A percentile compares a stretch with the other conserved stretches of the same genome.
phyloP scores from a whole-genome alignment of 2,329 filamentous ascomycete species.

The Neoascochyta sp. region DNA sequence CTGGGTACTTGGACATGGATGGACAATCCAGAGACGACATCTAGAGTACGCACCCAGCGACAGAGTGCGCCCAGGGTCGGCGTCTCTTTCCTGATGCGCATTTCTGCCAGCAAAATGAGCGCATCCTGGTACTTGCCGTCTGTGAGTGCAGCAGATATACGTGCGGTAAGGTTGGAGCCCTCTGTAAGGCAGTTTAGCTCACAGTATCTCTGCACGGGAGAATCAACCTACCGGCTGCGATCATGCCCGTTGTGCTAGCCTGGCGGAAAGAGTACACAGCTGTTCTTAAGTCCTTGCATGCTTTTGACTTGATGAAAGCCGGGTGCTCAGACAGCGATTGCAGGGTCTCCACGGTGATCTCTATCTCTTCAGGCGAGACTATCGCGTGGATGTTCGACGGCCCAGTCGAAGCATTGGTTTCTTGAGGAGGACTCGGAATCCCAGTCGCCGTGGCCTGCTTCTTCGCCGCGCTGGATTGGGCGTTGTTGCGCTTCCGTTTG shows the following conservation, averaged over 20 bases:
- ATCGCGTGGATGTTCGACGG: constrained; percentile 53
- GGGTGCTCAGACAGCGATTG: constrained; percentile 57
- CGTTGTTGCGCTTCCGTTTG: constrained; percentile 27
- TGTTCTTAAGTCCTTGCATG: constrained; percentile 62
- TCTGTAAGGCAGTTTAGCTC: constrained; percentile 32
- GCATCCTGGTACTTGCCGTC: constrained; percentile 66
- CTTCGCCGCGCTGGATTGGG: constrained; percentile 18
- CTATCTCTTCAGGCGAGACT: constrained; percentile 62
- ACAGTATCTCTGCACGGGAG: background rate
- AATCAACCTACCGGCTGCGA: constrained; percentile 47
- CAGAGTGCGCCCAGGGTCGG: constrained; percentile 67
- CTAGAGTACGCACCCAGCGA: constrained; percentile 68
- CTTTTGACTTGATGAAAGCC: constrained; percentile 62
- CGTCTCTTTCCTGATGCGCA: constrained; percentile 62
- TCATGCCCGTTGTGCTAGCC: constrained; percentile 64
- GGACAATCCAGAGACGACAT: constrained; percentile 64
- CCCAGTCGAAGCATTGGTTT: constrained; percentile 27
- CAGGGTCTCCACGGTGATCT: constrained; percentile 64
- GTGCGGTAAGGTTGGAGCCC: constrained; percentile 61
- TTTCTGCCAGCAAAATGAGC: constrained; percentile 63
- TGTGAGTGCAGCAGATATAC: constrained; percentile 62
- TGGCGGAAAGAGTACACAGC: constrained; percentile 68
- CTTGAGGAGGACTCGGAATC: constrained; percentile 28
- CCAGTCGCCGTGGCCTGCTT: constrained; percentile 16
- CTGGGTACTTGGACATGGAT: constrained; percentile 48